Evolutionary conservation across 345 rosid genomes (phyloP).

Genomic region (Brassica nigra): DNA sequence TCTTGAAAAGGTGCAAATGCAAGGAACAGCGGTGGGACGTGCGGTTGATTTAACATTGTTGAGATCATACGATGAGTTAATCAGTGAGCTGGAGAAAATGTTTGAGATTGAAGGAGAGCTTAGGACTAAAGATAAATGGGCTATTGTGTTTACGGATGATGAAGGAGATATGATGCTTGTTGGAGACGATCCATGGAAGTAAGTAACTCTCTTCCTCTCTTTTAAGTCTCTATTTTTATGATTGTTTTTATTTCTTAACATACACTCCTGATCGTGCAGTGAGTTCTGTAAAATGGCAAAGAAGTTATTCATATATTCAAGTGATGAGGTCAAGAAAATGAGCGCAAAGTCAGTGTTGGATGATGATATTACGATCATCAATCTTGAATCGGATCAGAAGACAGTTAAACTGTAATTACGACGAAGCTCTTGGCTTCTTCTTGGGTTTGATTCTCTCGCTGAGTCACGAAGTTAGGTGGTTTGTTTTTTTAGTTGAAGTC

Average conservation of each 20-base stretch:
- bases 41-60: slow-evolving; percentile 60
- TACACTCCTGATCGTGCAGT: slow-evolving; percentile 42
- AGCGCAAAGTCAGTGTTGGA: slow-evolving; percentile 46
- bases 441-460: background rate
- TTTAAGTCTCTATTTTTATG: background rate
- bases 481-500: background rate
- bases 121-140: slow-evolving; percentile 53
- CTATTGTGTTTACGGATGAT: slow-evolving; percentile 67
- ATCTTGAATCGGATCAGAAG: slow-evolving; percentile 48
- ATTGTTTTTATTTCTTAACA: background rate
- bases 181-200: slow-evolving; percentile 82
- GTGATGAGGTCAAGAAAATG: slow-evolving; percentile 63
- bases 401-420: slow-evolving; percentile 21
- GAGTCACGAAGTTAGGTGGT: slow-evolving; percentile 16
- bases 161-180: slow-evolving; percentile 81
- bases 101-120: slow-evolving; percentile 73
- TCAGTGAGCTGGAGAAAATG: slow-evolving; percentile 64
- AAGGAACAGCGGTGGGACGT: slow-evolving; percentile 74
- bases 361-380: slow-evolving; percentile 41
- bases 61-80: slow-evolving; percentile 59
- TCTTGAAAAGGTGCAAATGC: slow-evolving; percentile 71
- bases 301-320: slow-evolving; percentile 61
- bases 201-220: slow-evolving; percentile 32
- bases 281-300: slow-evolving; percentile 76
- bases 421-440: background rate